These are phyloP conservation scores for Cajanus cajan DNA, from an alignment of 306 rosid species.

Conservation along the genomic window DNA sequence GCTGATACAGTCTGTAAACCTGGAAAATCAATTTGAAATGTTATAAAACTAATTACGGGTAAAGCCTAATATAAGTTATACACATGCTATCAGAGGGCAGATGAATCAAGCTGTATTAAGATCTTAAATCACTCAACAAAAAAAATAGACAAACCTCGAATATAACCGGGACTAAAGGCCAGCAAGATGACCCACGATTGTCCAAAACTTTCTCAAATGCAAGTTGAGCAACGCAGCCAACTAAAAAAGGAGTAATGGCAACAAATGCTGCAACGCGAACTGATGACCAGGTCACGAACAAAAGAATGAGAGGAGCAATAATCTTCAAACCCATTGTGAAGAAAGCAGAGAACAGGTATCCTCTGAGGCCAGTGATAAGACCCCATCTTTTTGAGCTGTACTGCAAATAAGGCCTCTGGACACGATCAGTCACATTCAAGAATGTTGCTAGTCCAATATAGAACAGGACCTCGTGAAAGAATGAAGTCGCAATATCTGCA, in stretches of 20 bases:
- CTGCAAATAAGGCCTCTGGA: constrained; percentile 84
- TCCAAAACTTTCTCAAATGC: constrained; percentile 57
- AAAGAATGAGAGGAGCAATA: constrained; percentile 51
- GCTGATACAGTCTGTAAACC: constrained; percentile 79
- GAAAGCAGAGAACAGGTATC: constrained; percentile 67
- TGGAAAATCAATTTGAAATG: constrained; percentile 33
- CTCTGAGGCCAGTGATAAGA: constrained; percentile 89
- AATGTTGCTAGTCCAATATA: constrained; percentile 70
- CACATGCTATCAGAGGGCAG: background rate
- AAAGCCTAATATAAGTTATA: constrained; percentile 3
- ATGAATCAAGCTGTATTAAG: background rate
- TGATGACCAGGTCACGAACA: constrained; percentile 58
- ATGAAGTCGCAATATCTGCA: constrained; percentile 66
- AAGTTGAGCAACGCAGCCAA: constrained; percentile 61
- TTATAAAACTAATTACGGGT: background rate
- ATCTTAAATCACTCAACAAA: constrained; percentile 16
- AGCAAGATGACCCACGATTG: constrained; percentile 60
- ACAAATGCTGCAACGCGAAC: constrained; percentile 58
- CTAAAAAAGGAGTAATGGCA: constrained; percentile 56
- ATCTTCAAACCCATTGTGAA: constrained; percentile 70
- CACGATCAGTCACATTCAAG: constrained; percentile 65
- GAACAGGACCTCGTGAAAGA: constrained; percentile 58
- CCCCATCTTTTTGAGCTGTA: constrained; percentile 93
- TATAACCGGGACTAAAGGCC: constrained; percentile 81
- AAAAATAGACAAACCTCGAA: constrained; percentile 58